phyloP scores from a whole-genome alignment of 169 alveolate species.

The Toxoplasma gondii region DNA sequence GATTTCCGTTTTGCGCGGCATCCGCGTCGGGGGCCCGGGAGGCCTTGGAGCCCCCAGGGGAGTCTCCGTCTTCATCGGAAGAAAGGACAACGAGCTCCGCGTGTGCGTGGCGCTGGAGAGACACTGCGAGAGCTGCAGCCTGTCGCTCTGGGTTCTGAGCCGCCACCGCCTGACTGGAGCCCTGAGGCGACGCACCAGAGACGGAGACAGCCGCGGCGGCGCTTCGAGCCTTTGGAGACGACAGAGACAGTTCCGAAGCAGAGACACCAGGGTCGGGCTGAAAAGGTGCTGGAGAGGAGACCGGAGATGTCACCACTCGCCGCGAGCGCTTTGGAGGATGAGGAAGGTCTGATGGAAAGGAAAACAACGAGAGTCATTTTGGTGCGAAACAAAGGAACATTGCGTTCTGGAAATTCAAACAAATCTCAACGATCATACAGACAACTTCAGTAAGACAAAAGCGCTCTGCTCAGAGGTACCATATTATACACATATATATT shows the following conservation, averaged over 20 bases:
- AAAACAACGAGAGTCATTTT: too few species aligned
- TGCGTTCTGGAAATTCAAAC: too few species aligned
- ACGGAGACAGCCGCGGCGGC: not conserved
- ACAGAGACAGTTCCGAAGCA: not conserved
- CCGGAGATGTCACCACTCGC: not conserved
- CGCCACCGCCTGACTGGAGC: not conserved
- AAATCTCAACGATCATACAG: too few species aligned
- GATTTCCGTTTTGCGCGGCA: too few species aligned
- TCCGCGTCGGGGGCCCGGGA: too few species aligned
- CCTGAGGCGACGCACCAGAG: not conserved
- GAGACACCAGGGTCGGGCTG: not conserved
- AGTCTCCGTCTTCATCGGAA: conserved; percentile 2
- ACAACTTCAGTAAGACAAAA: too few species aligned
- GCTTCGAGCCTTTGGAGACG: not conserved
- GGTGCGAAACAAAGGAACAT: too few species aligned
- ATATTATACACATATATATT: too few species aligned
- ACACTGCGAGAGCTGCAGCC: not conserved
- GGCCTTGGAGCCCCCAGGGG: too few species aligned
- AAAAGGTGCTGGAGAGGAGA: not conserved
- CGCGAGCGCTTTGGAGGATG: not conserved
- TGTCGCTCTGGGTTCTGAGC: not conserved
- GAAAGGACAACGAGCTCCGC: not conserved
- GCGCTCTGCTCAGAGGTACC: too few species aligned
- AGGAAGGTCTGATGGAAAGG: not conserved
- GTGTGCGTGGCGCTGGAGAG: not conserved